phyloP scores from a whole-genome alignment of 352 stramenopile species.

The Pythium brassicae region DNA sequence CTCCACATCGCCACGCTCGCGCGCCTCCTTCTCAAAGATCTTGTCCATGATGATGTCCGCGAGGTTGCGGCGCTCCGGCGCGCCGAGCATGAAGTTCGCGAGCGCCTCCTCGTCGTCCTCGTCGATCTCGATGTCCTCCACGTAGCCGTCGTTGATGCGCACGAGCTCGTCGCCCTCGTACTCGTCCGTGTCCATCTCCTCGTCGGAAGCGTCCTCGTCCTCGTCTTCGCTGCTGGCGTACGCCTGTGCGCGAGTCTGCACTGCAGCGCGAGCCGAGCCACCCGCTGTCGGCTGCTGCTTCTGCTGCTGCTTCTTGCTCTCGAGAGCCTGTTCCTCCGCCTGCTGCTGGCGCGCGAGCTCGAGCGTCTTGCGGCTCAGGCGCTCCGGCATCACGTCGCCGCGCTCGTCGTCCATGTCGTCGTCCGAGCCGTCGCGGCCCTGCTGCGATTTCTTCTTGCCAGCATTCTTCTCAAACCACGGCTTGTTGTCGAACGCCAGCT shows the following conservation, averaged over 20 bases:
- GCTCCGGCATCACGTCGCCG: conserved; percentile 72
- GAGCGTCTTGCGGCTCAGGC: conserved; percentile 78
- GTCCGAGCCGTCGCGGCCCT: conserved; percentile 23
- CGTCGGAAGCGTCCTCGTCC: conserved; percentile 70
- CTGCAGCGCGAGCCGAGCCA: conserved; percentile 12
- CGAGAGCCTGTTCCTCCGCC: conserved; percentile 60
- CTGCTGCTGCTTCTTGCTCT: conserved; percentile 27
- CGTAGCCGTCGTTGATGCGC: conserved; percentile 88
- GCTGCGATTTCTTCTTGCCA: conserved; percentile 26
- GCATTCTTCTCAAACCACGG: conserved; percentile 76
- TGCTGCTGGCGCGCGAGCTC: conserved; percentile 75
- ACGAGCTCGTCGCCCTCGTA: conserved; percentile 89
- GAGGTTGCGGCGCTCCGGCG: conserved; percentile 88
- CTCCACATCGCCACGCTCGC: conserved; percentile 76
- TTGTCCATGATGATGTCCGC: conserved; percentile 99
- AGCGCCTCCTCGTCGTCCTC: conserved; percentile 86
- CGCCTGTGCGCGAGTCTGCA: conserved; percentile 18
- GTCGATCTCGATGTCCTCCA: conserved; percentile 87
- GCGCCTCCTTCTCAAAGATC: conserved; percentile 95
- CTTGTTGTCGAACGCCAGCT: conserved; percentile 83
- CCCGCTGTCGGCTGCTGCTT: conserved; percentile 14
- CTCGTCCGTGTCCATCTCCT: conserved; percentile 85
- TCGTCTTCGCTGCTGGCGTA: conserved; percentile 66
- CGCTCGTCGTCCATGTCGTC: conserved; percentile 59
- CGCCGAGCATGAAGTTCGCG: conserved; percentile 85